These are phyloP conservation scores for Termitomyces sp. DNA, from an alignment of 1,284 basidiomycete species.

Conservation along the genomic window DNA sequence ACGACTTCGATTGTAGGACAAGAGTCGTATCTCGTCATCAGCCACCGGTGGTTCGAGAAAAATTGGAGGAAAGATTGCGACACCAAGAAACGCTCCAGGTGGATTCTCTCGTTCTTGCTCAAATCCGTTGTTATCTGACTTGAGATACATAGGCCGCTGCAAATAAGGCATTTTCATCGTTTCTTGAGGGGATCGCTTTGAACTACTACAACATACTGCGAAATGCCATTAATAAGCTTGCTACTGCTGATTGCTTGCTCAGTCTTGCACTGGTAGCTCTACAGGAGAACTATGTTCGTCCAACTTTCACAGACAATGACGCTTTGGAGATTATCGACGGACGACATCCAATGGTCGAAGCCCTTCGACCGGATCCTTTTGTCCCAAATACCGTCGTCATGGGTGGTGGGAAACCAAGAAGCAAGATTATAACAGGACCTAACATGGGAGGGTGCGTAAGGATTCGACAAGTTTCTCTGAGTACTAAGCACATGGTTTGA, in stretches of 20 bases:
- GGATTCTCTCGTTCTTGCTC: not conserved
- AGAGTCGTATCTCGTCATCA: slow-evolving; percentile 78
- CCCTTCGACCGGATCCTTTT: slow-evolving; percentile 70
- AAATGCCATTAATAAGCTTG: slow-evolving; percentile 73
- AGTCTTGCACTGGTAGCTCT: slow-evolving; percentile 68
- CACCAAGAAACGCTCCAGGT: slow-evolving; percentile 71
- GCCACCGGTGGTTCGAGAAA: slow-evolving; percentile 64
- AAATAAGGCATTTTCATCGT: slow-evolving; percentile 60
- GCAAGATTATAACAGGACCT: slow-evolving; percentile 79
- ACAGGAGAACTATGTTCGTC: slow-evolving; percentile 71
- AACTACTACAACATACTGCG: slow-evolving; percentile 69
- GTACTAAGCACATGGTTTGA: not conserved
- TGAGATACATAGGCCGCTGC: slow-evolving; percentile 44
- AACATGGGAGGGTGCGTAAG: slow-evolving; percentile 66
- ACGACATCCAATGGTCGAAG: slow-evolving; percentile 82
- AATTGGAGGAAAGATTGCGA: slow-evolving; percentile 73
- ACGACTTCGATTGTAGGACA: slow-evolving; percentile 47
- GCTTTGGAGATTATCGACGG: slow-evolving; percentile 65
- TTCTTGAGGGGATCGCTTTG: slow-evolving; percentile 64
- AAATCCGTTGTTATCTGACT: not conserved
- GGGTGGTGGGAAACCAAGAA: slow-evolving; percentile 48
- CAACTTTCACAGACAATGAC: slow-evolving; percentile 56
- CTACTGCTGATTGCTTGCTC: slow-evolving; percentile 73
- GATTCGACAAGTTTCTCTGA: not conserved
- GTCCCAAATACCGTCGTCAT: slow-evolving; percentile 68